Percentiles rank a stretch among this genome's conserved stretches.
Evolutionary conservation across 208 protist genomes (phyloP).

Genomic region (Phytomonas sp.): DNA sequence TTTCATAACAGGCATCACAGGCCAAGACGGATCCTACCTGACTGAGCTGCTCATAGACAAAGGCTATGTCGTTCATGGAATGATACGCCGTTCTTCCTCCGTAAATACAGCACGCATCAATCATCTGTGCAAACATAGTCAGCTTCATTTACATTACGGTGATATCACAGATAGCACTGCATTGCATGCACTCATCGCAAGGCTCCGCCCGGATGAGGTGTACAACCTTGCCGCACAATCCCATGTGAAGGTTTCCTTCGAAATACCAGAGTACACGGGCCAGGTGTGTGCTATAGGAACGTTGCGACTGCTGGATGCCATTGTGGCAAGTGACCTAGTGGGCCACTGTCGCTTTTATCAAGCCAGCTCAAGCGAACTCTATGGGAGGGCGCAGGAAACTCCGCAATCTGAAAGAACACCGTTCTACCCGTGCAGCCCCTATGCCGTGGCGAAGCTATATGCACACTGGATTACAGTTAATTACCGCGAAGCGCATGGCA

Average conservation of each 20-base stretch:
- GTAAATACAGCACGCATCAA: conserved; percentile 91
- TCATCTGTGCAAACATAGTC: conserved; percentile 63
- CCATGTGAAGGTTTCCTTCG: conserved; percentile 95
- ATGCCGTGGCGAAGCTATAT: conserved; percentile 93
- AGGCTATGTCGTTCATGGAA: conserved; percentile 88
- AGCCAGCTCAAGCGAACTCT: conserved; percentile 83
- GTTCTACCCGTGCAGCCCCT: conserved; percentile 95
- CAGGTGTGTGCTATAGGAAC: conserved; percentile 89
- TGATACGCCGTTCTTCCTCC: conserved; percentile 86
- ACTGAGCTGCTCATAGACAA: conserved; percentile 68
- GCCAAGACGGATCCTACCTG: conserved; percentile 73
- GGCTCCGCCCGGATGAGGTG: conserved; percentile 75
- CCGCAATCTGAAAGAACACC: conserved; percentile 92
- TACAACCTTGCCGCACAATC: conserved; percentile 92
- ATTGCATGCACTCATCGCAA: conserved; percentile 64
- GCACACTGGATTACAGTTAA: conserved; percentile 93
- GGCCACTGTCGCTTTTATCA: conserved; percentile 78
- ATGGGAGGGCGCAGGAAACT: conserved; percentile 88
- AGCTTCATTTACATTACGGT: conserved; percentile 86
- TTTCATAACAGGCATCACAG: conserved; percentile 92
- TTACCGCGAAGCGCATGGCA: conserved; percentile 93
- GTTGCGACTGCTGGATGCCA: conserved; percentile 90
- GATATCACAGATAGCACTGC: conserved; percentile 89
- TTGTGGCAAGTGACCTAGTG: conserved; percentile 61
- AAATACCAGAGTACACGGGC: conserved; percentile 92